These are phyloP conservation scores for Saccharum spontaneum DNA, from an alignment of 176 grass and related monocot species.

Conservation along the genomic window DNA sequence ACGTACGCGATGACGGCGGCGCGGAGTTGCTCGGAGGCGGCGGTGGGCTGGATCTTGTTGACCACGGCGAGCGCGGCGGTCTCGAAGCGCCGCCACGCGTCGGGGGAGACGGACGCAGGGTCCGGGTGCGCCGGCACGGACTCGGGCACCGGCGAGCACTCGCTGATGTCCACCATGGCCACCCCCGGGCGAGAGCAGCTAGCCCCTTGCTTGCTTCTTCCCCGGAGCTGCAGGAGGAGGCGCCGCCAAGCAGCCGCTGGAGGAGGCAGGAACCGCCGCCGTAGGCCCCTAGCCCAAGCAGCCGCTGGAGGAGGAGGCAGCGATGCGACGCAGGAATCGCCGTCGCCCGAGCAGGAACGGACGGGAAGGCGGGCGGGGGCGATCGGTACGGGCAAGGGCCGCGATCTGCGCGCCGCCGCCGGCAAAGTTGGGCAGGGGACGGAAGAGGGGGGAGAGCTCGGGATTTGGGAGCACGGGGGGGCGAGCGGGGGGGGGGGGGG, in stretches of 20 bases:
- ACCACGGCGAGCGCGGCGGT: slow-evolving; percentile 56
- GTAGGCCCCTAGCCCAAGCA: neutral
- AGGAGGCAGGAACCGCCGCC: neutral
- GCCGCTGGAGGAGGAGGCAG: no score
- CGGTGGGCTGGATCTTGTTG: slow-evolving; percentile 66
- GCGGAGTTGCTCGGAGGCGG: slow-evolving; percentile 60
- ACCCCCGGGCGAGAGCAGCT: neutral
- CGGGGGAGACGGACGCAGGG: slow-evolving; percentile 47
- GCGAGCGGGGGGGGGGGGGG: no score
- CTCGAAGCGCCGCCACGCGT: slow-evolving; percentile 65
- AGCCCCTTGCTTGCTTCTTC: neutral
- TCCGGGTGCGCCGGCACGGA: neutral
- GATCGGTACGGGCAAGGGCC: neutral
- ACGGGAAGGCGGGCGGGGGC: neutral
- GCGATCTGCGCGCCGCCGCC: neutral
- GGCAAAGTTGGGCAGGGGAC: neutral
- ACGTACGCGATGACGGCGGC: slow-evolving; percentile 70
- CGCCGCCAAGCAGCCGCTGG: neutral
- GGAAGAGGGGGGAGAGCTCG: neutral
- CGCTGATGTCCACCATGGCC: slow-evolving; percentile 73
- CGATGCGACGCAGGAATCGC: neutral
- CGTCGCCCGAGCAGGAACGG: neutral
- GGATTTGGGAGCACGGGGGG: neutral
- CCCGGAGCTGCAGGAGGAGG: neutral
- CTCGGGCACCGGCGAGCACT: slow-evolving; percentile 29